phyloP scores from a whole-genome alignment of 371 early-diverging fungal genomes.

The Chytridium lagenaria region DNA sequence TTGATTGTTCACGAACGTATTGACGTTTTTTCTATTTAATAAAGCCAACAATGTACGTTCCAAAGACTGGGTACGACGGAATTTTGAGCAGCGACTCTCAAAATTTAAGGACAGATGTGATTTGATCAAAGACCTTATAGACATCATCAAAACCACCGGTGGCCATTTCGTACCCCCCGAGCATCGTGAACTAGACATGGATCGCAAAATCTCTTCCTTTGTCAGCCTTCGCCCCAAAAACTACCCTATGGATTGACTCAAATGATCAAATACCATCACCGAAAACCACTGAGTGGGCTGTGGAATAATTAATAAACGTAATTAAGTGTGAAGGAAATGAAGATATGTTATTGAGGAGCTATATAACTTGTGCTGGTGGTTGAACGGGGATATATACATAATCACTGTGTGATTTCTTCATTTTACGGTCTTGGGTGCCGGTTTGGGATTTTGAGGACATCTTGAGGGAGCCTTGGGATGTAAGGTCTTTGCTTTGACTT shows the following conservation, averaged over 20 bases:
- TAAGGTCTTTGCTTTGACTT: not conserved
- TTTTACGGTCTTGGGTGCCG: not conserved
- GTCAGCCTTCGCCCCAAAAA: not conserved
- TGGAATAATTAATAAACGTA: too few relatives aligned
- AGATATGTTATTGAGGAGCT: too few relatives aligned
- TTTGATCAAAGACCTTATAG: conserved; percentile 34
- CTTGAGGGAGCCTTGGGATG: not conserved
- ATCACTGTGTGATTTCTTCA: conserved; percentile 40
- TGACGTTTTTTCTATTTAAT: not conserved
- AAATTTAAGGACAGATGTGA: conserved; percentile 46
- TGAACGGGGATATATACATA: conserved; percentile 36
- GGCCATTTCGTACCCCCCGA: not conserved
- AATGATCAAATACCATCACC: too few relatives aligned
- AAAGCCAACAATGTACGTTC: conserved; percentile 52
- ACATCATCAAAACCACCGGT: conserved; percentile 8
- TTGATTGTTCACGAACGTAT: not conserved
- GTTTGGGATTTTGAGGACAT: not conserved
- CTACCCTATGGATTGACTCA: too few relatives aligned
- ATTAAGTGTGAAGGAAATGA: too few relatives aligned
- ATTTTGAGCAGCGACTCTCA: conserved; percentile 38
- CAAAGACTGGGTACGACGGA: conserved; percentile 47
- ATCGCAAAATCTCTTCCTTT: not conserved
- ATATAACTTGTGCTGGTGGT: conserved; percentile 38
- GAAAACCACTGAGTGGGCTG: too few relatives aligned
- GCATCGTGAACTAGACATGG: not conserved